Evolutionary conservation across 2,329 filamentous ascomycete genomes (phyloP).

Genomic region (Talaromyces atroroseus): DNA sequence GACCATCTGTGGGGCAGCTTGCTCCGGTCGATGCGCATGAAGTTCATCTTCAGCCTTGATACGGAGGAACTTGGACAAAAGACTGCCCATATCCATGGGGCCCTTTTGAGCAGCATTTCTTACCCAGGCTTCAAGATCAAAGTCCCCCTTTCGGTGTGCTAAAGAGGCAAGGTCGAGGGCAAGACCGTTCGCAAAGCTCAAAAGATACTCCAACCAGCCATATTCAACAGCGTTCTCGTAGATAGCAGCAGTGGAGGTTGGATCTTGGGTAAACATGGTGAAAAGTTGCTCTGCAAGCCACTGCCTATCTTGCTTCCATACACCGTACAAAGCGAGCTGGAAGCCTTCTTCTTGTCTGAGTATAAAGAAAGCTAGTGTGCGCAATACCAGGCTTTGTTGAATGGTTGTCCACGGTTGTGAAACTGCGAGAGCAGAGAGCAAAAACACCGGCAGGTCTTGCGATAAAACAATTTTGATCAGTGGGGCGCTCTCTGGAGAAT

Average conservation of each 20-base stretch:
- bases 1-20: conserved; percentile 61
- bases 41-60: conserved; percentile 81
- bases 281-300: conserved; percentile 81
- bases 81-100: conserved; percentile 61
- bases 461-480: conserved; percentile 59
- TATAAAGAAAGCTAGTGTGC: conserved; percentile 72
- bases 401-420: conserved; percentile 46
- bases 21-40: conserved; percentile 64
- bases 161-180: conserved; percentile 81
- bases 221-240: conserved; percentile 77
- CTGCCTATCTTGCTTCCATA: conserved; percentile 84
- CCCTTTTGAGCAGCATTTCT: conserved; percentile 61
- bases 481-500: conserved; percentile 49
- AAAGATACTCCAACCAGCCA: conserved; percentile 76
- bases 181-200: conserved; percentile 74
- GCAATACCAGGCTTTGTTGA: conserved; percentile 45
- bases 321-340: conserved; percentile 81
- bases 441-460: conserved; percentile 44
- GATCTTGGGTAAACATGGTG: conserved; percentile 66
- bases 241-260: conserved; percentile 61
- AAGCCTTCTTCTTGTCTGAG: conserved; percentile 71
- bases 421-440: conserved; percentile 45
- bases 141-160: conserved; percentile 72
- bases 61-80: conserved; percentile 72
- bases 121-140: conserved; percentile 78